These are phyloP conservation scores for Hydnomerulius pinastri DNA, from an alignment of 768 basidiomycete species.

Conservation along the genomic window DNA sequence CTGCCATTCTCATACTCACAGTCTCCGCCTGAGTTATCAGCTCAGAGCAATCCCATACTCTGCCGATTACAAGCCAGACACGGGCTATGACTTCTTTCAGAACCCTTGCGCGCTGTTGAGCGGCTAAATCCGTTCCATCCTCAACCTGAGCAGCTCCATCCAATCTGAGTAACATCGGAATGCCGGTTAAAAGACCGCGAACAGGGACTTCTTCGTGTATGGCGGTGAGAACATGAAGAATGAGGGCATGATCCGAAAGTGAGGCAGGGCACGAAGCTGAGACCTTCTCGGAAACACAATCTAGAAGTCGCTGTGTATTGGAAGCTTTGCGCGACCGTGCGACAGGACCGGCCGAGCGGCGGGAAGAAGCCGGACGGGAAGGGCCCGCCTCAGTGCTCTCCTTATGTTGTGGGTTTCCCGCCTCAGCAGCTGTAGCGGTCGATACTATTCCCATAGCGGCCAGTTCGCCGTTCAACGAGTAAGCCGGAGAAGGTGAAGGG, in stretches of 20 bases:
- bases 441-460: constrained; percentile 29
- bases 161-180: constrained; percentile 86
- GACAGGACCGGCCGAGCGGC: constrained; percentile 50
- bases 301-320: constrained; percentile 52
- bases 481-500: constrained; percentile 43
- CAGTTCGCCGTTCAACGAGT: constrained; percentile 34
- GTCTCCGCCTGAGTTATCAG: constrained; percentile 55
- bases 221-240: constrained; percentile 64
- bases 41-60: constrained; percentile 64
- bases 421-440: constrained; percentile 35
- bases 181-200: constrained; percentile 70
- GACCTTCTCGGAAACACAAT: constrained; percentile 45
- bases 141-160: constrained; percentile 51
- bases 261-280: constrained; percentile 54
- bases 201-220: constrained; percentile 75
- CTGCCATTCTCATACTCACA: constrained; percentile 39
- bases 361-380: constrained; percentile 39
- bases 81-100: constrained; percentile 65
- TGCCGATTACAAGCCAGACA: constrained; percentile 70
- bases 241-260: constrained; percentile 72
- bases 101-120: constrained; percentile 46
- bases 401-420: constrained; percentile 21
- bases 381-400: constrained; percentile 24
- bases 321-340: constrained; percentile 61
- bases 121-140: constrained; percentile 40